Conservation (phyloP, 2,329 filamentous ascomycete genomes). For the Microdochium nivale region DNA sequence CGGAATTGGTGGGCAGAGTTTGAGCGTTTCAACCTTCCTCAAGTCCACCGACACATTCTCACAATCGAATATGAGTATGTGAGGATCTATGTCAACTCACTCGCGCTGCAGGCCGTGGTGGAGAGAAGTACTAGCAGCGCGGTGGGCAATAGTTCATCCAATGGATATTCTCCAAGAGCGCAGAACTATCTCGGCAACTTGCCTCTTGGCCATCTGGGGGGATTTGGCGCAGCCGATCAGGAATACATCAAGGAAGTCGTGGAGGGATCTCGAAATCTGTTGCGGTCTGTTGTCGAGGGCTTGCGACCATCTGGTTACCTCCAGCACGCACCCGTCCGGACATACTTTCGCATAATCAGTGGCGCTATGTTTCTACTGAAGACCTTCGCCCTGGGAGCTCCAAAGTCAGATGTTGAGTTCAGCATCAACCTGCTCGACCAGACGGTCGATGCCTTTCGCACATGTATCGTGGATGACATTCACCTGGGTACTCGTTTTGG, state of each 20-base stretch:
- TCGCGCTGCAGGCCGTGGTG: slow-evolving; percentile 89
- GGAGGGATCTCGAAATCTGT: slow-evolving; percentile 66
- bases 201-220: slow-evolving; percentile 54
- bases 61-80: slow-evolving; percentile 95
- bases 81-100: slow-evolving; percentile 86
- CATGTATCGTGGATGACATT: slow-evolving; percentile 76
- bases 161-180: slow-evolving; percentile 50
- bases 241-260: slow-evolving; percentile 71
- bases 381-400: slow-evolving; percentile 74
- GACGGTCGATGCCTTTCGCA: slow-evolving; percentile 65
- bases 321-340: slow-evolving; percentile 74
- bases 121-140: slow-evolving; percentile 81
- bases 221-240: slow-evolving; percentile 58
- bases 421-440: slow-evolving; percentile 68
- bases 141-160: slow-evolving; percentile 30
- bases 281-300: slow-evolving; percentile 68
- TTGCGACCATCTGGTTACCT: slow-evolving; percentile 67
- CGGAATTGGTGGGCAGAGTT: slow-evolving; percentile 75
- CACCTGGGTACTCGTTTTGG: slow-evolving; percentile 80
- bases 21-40: slow-evolving; percentile 63
- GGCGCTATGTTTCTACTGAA: slow-evolving; percentile 80
- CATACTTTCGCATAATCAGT: slow-evolving; percentile 79
- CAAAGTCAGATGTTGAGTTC: slow-evolving; percentile 67
- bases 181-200: slow-evolving; percentile 58
- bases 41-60: slow-evolving; percentile 65